phyloP scores from a whole-genome alignment of 2,329 filamentous ascomycete species.

The Fusarium stilboides region DNA sequence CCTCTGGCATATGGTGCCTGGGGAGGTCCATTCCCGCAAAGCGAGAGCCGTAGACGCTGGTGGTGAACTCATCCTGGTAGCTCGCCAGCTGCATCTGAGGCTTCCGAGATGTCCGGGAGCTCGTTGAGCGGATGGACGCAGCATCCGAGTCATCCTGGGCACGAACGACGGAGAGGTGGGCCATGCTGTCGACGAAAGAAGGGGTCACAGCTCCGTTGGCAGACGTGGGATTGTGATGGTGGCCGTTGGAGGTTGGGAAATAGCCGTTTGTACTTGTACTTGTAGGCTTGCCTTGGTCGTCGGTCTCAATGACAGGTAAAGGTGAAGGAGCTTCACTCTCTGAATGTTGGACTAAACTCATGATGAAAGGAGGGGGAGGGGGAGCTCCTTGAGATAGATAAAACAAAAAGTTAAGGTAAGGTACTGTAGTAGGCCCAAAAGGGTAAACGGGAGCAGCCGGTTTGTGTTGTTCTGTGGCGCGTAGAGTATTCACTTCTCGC shows the following conservation, averaged over 20 bases:
- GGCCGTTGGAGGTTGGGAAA: conserved; percentile 34
- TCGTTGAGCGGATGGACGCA: conserved; percentile 46
- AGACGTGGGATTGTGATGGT: conserved; percentile 45
- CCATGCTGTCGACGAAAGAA: conserved; percentile 58
- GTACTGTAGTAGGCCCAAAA: conserved; percentile 9
- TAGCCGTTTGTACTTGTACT: conserved; percentile 51
- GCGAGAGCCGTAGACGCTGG: conserved; percentile 88
- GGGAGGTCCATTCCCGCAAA: conserved; percentile 88
- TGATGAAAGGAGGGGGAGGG: conserved; percentile 41
- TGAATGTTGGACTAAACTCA: conserved; percentile 43
- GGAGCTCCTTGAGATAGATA: background rate
- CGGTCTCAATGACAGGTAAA: conserved; percentile 53
- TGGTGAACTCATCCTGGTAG: conserved; percentile 74
- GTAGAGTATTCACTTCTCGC: background rate
- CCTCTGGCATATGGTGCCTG: conserved; percentile 87
- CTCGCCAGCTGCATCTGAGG: conserved; percentile 64
- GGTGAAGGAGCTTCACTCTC: conserved; percentile 44
- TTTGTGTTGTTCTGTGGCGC: conserved; percentile 29
- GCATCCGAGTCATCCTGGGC: conserved; percentile 55
- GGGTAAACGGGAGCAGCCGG: conserved; percentile 36
- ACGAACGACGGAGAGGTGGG: conserved; percentile 64
- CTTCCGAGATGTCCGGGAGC: conserved; percentile 44
- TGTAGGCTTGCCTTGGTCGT: conserved; percentile 48
- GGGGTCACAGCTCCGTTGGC: conserved; percentile 43
- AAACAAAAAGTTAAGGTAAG: conserved; percentile 8